Percentiles rank a stretch among this genome's conserved stretches.
phyloP scores from a whole-genome alignment of 345 rosid genomes.

The Eucalyptus victrix region DNA sequence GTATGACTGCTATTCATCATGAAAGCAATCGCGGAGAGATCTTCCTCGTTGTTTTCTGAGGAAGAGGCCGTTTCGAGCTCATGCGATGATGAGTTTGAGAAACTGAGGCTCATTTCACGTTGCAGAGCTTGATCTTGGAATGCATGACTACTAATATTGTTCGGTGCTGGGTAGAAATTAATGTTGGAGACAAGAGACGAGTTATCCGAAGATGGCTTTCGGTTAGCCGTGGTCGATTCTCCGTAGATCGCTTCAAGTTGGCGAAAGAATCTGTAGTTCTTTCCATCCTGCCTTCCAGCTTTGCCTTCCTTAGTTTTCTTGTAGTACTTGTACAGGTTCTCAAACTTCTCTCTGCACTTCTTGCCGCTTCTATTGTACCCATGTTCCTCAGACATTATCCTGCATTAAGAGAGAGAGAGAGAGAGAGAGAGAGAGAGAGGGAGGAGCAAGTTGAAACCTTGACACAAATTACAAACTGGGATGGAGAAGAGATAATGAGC shows the following conservation, averaged over 20 bases:
- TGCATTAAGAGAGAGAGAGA: not conserved
- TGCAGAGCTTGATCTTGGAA: not conserved
- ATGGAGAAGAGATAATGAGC: not conserved
- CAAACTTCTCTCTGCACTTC: slow-evolving; percentile 57
- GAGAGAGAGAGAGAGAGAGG: not conserved
- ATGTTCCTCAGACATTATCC: slow-evolving; percentile 45
- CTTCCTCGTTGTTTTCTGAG: slow-evolving; percentile 16
- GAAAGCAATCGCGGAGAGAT: slow-evolving; percentile 37
- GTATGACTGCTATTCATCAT: slow-evolving; percentile 20
- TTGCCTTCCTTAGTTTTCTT: slow-evolving; percentile 59
- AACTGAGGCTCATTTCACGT: slow-evolving; percentile 17
- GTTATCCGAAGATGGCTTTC: not conserved
- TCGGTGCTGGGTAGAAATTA: not conserved
- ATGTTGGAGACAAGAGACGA: not conserved
- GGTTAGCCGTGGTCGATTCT: slow-evolving; percentile 5
- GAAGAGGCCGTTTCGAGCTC: slow-evolving; percentile 43
- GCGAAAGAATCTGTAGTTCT: slow-evolving; percentile 44
- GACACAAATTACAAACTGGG: not conserved
- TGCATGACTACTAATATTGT: not conserved
- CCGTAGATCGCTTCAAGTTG: slow-evolving; percentile 52
- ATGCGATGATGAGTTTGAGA: slow-evolving; percentile 19
- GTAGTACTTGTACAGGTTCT: slow-evolving; percentile 53
- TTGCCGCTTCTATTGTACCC: slow-evolving; percentile 48
- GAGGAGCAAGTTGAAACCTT: not conserved
- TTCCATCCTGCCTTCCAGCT: slow-evolving; percentile 50